These are phyloP conservation scores for Gypsophila paniculata DNA, from an alignment of 179 eudicot species.

Conservation along the genomic window DNA sequence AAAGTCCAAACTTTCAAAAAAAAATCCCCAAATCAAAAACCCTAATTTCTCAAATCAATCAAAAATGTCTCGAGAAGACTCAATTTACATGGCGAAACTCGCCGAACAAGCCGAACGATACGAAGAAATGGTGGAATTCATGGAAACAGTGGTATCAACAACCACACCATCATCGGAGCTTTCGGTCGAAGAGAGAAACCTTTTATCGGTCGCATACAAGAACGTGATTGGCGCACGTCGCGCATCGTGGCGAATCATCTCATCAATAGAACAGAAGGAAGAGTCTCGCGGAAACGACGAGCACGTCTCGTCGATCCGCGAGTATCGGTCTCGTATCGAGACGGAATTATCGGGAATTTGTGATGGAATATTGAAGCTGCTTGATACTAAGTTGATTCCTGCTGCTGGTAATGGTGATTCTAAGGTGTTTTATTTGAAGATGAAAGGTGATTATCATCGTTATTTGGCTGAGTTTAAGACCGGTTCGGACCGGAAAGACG, in stretches of 20 bases:
- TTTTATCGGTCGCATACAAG: constrained; percentile 65
- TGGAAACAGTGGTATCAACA: constrained; percentile 1
- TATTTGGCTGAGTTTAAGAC: constrained; percentile 71
- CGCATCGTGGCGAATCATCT: constrained; percentile 62
- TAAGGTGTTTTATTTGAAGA: constrained; percentile 59
- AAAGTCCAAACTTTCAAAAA: background rate
- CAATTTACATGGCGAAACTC: constrained; percentile 13
- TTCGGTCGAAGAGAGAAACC: constrained; percentile 43
- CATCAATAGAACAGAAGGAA: constrained; percentile 62
- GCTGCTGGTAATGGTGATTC: constrained; percentile 47
- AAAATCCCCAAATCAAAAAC: background rate
- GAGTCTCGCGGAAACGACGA: constrained; percentile 52
- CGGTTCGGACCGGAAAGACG: constrained; percentile 52
- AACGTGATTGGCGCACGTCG: constrained; percentile 58
- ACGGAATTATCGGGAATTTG: background rate
- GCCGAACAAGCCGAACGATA: constrained; percentile 12
- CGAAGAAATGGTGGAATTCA: constrained; percentile 12
- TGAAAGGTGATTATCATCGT: constrained; percentile 54
- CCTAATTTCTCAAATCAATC: background rate
- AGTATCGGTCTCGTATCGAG: constrained; percentile 2
- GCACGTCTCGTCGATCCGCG: constrained; percentile 36
- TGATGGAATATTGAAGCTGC: background rate
- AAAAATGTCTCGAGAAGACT: constrained; percentile 11
- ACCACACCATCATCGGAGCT: background rate
- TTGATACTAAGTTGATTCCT: constrained; percentile 36